Conservation (phyloP, 345 rosid genomes). For the Eucalyptus tenuipes region DNA sequence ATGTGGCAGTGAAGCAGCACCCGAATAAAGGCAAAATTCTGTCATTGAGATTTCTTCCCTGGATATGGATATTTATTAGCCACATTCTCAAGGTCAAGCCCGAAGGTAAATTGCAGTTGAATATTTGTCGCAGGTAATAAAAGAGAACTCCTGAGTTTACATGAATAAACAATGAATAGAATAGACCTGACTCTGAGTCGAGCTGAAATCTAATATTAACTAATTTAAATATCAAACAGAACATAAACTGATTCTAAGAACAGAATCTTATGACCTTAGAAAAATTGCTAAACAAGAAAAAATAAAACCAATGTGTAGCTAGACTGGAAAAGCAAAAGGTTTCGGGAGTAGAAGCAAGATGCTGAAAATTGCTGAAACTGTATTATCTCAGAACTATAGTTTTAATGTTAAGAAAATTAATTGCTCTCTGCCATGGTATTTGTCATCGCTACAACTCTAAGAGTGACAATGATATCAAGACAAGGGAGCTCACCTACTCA, state of each 20-base stretch:
- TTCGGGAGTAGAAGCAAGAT: not conserved
- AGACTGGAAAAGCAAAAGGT: not conserved
- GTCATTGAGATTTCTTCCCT: constrained; percentile 32
- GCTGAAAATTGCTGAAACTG: not conserved
- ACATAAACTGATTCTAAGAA: not conserved
- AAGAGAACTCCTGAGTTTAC: not conserved
- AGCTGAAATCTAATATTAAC: not conserved
- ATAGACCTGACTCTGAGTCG: not conserved
- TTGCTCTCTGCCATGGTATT: not conserved
- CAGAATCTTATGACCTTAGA: not conserved
- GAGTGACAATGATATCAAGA: not conserved
- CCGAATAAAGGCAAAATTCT: constrained; percentile 39
- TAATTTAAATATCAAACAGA: not conserved
- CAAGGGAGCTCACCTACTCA: not conserved
- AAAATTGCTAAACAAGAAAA: not conserved
- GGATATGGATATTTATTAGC: not conserved
- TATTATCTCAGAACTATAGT: not conserved
- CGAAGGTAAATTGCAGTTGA: not conserved
- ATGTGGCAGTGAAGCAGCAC: constrained; percentile 38
- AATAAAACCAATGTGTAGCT: not conserved
- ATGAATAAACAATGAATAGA: not conserved
- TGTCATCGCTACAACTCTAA: not conserved
- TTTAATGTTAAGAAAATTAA: not conserved
- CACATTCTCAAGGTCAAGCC: not conserved
- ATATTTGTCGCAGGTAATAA: not conserved